Evolutionary conservation across 1,284 basidiomycete genomes (phyloP), one percentile per base, ranked within the genome.

Genomic region (Rhizoctonia solani): DNA sequence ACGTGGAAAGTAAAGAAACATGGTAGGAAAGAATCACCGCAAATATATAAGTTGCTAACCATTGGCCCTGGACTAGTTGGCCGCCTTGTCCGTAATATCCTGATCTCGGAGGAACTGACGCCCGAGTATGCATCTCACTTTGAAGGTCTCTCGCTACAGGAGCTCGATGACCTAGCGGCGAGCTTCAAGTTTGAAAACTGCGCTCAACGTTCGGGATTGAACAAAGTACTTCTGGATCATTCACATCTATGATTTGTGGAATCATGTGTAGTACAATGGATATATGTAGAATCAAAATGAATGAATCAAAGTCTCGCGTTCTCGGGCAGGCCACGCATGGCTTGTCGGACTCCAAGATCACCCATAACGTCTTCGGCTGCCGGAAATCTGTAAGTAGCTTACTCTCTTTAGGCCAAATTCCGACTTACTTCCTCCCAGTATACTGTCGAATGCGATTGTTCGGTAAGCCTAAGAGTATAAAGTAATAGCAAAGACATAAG

Each of bases 171-270:
- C 69, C 77, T 89, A 16, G 86, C 87, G 11, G 77, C 80, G 72
- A 85, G 84, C 75, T 88, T 88, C 79, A 79, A 79, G 72, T 84
- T 85, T 71, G 82, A 81, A 69, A 82, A 84, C 68, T 87, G 86
- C 72, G 70, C 81, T 72, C 75, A 77, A 70, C 72, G 78, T 16
- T 72, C 73, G 47, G 73, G 72, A 39, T 71, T 79, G 27, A 77
- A 78, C 67, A 70, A 75, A 37, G 75, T 78, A n/a, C 72, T 79
- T 9, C 63, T 73, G 32, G 73, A 68, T 27, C 74, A 77, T 68
- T 71, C 72, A 39, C 59, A 65, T 44, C 30, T 65, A 19, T 46
- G n/a, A n/a, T 53, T 9, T 11, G 21, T n/a, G 42, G 23, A n/a
- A n/a, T n/a, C 44, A 19, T 11, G 19, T 46, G 44, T 46, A 21